Base-by-base conservation (phyloP, 2,329 filamentous ascomycete genomes). In the Epichloe uncinata region DNA sequence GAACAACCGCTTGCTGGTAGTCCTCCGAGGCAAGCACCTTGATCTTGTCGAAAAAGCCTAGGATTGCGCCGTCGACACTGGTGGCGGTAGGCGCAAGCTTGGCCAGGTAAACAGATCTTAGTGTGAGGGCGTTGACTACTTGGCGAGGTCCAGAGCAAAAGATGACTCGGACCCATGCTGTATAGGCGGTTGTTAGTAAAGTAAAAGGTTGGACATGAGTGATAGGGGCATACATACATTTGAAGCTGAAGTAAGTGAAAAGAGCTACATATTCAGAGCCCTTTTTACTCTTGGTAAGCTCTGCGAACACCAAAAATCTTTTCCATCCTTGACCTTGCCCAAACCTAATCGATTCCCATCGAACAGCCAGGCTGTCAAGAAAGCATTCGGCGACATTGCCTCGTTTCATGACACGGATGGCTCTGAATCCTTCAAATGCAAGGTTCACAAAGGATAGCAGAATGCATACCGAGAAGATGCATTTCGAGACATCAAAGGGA, bases 401-500 rank as follows among this genome's bases (percentile, higher is more conserved):
- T 51, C 87, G 80, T 57, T 75, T 82, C 65, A 97, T 94, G 47
- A 94, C 87, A 43, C 84, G 81, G 53, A 84, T 70, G 26, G 91
- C 89, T 49, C 85, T 80, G 45, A 94, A 63, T 70, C 87, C 88
- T 66, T 95, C 86, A 60, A 85, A 93, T 15, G 70, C 73, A 30
- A 94, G 75, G 56, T 97, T 86, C 55, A 88, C 71, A 65, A 91
- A 90, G 9, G 90, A 97, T 36, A 93, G 74, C 55, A 97, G 84
- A 62, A 98, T 97, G 65, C 90, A 95, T 50, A 81, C 79, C 30
- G 87, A 85, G 64, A 97, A 98, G 64, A 98, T 90, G 89, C 90
- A 96, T 70, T 93, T 94, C 12, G 88, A 85, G 49, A 91, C 78
- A 45, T 79, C 71, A 61, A 94, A 81, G 3, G 82, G 78, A 56